These are phyloP conservation scores for Tetratostichococcus sp. DNA, from an alignment of 139 green algal species.

Conservation along the genomic window DNA sequence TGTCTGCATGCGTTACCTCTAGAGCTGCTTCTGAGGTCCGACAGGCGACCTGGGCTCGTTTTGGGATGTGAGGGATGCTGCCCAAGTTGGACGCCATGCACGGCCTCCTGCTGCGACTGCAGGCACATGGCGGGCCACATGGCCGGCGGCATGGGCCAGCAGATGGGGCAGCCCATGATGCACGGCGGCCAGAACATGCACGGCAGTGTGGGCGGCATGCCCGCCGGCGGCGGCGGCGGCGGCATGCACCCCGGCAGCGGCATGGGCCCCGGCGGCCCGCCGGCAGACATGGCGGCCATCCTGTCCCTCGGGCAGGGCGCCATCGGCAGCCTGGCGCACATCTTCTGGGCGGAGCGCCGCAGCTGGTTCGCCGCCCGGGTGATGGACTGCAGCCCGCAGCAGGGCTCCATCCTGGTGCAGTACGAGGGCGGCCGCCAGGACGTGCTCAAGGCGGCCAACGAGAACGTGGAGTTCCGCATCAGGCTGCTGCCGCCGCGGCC, in stretches of 20 bases:
- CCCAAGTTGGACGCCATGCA: too few relatives aligned
- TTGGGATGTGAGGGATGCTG: too few relatives aligned
- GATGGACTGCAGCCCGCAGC: conserved; percentile 5
- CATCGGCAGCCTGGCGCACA: conserved; percentile 3
- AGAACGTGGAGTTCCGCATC: conserved; percentile 8
- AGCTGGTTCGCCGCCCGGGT: conserved; percentile 9
- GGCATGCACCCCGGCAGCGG: too few relatives aligned
- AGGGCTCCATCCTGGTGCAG: conserved; percentile 8
- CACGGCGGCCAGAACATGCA: not conserved
- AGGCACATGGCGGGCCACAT: not conserved
- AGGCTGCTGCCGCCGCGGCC: conserved; percentile 2
- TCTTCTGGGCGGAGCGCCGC: conserved; percentile 8
- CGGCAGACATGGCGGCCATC: conserved; percentile 3
- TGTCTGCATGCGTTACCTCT: too few relatives aligned
- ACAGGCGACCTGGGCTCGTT: too few relatives aligned
- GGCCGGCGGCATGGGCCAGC: not conserved
- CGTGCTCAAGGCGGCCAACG: not conserved
- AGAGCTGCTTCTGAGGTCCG: too few relatives aligned
- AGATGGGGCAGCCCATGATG: not conserved
- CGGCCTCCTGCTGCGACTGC: not conserved
- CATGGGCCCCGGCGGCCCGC: not conserved
- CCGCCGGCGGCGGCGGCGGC: too few relatives aligned
- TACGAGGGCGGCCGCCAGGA: conserved; percentile 11
- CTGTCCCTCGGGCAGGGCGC: conserved; percentile 4
- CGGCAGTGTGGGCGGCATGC: not conserved